Evolutionary conservation across 2,329 filamentous ascomycete species (phyloP).

Genomic region (Colletotrichum lini): DNA sequence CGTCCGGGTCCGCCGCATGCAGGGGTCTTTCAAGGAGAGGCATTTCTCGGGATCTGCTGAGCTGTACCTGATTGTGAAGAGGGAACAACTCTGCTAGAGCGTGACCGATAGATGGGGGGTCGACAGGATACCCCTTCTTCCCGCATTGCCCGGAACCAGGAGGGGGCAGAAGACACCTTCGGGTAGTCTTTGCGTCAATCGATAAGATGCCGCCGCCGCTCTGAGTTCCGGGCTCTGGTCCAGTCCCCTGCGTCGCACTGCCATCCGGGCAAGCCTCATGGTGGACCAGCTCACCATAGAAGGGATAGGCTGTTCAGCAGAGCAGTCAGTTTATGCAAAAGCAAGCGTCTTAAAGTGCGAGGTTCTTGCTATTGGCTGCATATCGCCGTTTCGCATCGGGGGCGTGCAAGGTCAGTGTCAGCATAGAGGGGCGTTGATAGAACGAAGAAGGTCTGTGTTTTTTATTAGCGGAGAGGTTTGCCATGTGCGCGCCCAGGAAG

Average conservation of each 20-base stretch:
- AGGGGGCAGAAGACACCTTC: slow-evolving; percentile 5
- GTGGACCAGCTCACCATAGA: slow-evolving; percentile 16
- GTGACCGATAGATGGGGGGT: slow-evolving; percentile 35
- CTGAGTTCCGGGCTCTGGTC: slow-evolving; percentile 1
- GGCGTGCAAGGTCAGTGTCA: slow-evolving; percentile 34
- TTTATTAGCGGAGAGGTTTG: slow-evolving; percentile 25
- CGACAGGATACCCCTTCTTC: slow-evolving; percentile 36
- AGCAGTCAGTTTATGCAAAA: slow-evolving; percentile 37
- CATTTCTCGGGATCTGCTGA: slow-evolving; percentile 29
- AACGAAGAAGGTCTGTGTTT: slow-evolving; percentile 34
- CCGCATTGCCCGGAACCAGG: slow-evolving; percentile 34
- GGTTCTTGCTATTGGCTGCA: slow-evolving; percentile 31
- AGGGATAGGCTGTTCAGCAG: slow-evolving; percentile 30
- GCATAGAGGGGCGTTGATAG: slow-evolving; percentile 26
- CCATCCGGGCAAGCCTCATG: slow-evolving; percentile 16
- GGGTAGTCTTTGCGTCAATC: slow-evolving; percentile 35
- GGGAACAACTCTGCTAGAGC: slow-evolving; percentile 27
- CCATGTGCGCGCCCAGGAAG: slow-evolving; percentile 40
- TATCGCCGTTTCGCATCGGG: slow-evolving; percentile 35
- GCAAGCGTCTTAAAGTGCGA: slow-evolving; percentile 31
- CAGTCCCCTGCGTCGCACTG: slow-evolving; percentile 23
- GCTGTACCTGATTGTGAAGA: slow-evolving; percentile 26
- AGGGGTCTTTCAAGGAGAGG: slow-evolving; percentile 31
- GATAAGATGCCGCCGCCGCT: slow-evolving; percentile 42
- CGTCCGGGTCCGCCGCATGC: slow-evolving; percentile 33